Evolutionary conservation across 2,329 filamentous ascomycete genomes (phyloP).

Genomic region (Fusarium protoensiforme): DNA sequence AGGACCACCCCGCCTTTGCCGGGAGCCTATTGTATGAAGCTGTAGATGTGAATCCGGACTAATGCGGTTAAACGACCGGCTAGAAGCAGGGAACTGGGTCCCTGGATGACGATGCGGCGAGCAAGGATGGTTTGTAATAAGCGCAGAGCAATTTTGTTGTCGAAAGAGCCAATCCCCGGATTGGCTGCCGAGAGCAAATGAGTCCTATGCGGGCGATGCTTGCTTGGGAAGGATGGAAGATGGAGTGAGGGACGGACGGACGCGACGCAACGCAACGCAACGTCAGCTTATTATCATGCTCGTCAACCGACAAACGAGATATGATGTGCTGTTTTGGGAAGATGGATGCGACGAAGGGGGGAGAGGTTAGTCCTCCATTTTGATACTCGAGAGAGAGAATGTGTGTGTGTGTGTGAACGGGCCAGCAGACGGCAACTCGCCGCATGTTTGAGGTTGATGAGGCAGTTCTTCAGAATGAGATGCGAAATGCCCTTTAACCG

Average conservation of each 20-base stretch:
- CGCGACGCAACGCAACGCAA: not conserved
- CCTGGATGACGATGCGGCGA: conserved; percentile 31
- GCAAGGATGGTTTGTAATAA: conserved; percentile 36
- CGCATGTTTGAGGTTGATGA: conserved; percentile 65
- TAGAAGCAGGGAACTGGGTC: conserved; percentile 38
- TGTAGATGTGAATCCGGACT: conserved; percentile 34
- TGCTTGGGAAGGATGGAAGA: not conserved
- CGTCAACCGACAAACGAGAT: conserved; percentile 6
- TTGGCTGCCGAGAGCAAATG: conserved; percentile 26
- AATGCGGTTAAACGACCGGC: conserved; percentile 40
- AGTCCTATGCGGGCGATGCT: conserved; percentile 6
- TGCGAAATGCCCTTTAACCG: conserved; percentile 12
- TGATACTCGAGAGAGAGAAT: not conserved
- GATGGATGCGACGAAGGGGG: not conserved
- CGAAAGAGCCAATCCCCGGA: conserved; percentile 31
- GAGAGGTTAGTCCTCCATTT: not conserved
- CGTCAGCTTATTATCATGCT: conserved; percentile 25
- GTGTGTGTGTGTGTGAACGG: conserved; percentile 11
- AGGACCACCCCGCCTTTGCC: conserved; percentile 41
- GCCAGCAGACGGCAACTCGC: conserved; percentile 34
- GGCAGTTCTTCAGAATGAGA: conserved; percentile 46
- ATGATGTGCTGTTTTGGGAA: not conserved
- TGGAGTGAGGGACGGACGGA: not conserved
- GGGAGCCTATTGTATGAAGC: conserved; percentile 37
- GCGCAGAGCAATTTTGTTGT: conserved; percentile 37